These are phyloP conservation scores for Dichotomopilus funicola DNA, from an alignment of 2,329 filamentous ascomycete genomes.

Conservation along the genomic window DNA sequence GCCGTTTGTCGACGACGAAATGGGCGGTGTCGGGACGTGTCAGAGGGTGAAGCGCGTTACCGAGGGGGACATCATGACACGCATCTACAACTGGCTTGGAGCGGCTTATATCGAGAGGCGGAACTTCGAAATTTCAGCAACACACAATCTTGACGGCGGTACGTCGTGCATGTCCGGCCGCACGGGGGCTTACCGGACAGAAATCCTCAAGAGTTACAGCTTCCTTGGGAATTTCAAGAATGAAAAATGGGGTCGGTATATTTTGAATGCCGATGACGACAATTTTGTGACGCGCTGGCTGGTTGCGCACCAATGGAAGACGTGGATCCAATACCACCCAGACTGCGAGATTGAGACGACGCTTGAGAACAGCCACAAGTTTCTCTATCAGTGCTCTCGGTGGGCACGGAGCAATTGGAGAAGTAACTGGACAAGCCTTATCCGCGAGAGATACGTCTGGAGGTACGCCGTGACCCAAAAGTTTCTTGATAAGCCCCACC, in stretches of 20 bases:
- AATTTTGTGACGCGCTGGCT: conserved; percentile 98
- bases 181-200: conserved; percentile 84
- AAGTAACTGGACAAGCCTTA: conserved; percentile 87
- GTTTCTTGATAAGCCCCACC: not conserved
- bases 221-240: conserved; percentile 88
- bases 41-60: conserved; percentile 73
- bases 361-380: conserved; percentile 80
- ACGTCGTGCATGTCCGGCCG: conserved; percentile 96
- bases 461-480: conserved; percentile 54
- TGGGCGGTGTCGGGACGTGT: conserved; percentile 88
- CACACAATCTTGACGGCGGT: conserved; percentile 88
- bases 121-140: conserved; percentile 95
- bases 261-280: conserved; percentile 93
- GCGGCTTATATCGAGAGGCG: conserved; percentile 87
- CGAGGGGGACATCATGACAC: conserved; percentile 51
- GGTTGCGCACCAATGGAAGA: conserved; percentile 86
- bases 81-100: conserved; percentile 81
- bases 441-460: conserved; percentile 78
- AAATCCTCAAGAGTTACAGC: conserved; percentile 76
- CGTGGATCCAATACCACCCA: conserved; percentile 87
- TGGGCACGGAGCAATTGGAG: conserved; percentile 98
- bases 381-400: conserved; percentile 84
- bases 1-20: conserved; percentile 76
- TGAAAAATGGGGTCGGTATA: conserved; percentile 82
- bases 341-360: conserved; percentile 92